Conservation (phyloP, 805 yeast genomes). For the Pichia paraexigua region DNA sequence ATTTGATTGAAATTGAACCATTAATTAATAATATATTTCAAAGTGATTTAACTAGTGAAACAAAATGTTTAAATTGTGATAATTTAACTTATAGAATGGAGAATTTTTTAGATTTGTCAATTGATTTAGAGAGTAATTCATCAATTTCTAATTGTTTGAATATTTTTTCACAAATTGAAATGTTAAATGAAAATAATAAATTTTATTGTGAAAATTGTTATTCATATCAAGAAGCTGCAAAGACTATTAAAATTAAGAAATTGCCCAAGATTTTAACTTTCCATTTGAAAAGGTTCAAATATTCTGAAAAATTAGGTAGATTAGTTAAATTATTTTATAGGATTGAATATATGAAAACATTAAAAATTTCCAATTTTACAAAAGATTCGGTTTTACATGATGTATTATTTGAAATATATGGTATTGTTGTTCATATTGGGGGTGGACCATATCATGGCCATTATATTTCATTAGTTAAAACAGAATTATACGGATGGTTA, state of each 20-base stretch:
- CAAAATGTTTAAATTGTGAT: slow-evolving; percentile 87
- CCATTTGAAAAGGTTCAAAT: slow-evolving; percentile 88
- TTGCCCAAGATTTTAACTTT: slow-evolving; percentile 74
- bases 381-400: slow-evolving; percentile 42
- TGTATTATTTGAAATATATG: slow-evolving; percentile 69
- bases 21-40: slow-evolving; percentile 56
- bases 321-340: slow-evolving; percentile 83
- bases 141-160: slow-evolving; percentile 71
- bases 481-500: slow-evolving; percentile 76
- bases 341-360: slow-evolving; percentile 67
- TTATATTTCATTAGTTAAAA: slow-evolving; percentile 79
- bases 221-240: slow-evolving; percentile 89
- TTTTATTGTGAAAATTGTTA: slow-evolving; percentile 89
- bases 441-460: slow-evolving; percentile 99
- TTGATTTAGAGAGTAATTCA: slow-evolving; percentile 71
- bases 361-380: slow-evolving; percentile 65
- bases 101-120: slow-evolving; percentile 74
- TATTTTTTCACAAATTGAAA: slow-evolving; percentile 79
- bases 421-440: slow-evolving; percentile 89
- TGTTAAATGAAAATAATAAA: slow-evolving; percentile 79
- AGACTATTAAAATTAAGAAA: slow-evolving; percentile 70
- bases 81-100: slow-evolving; percentile 75
- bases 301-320: slow-evolving; percentile 71
- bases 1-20: slow-evolving; percentile 38
- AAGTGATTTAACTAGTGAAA: slow-evolving; percentile 79